Conservation (phyloP, 805 yeast genomes). For the Yarrowia porcina region DNA sequence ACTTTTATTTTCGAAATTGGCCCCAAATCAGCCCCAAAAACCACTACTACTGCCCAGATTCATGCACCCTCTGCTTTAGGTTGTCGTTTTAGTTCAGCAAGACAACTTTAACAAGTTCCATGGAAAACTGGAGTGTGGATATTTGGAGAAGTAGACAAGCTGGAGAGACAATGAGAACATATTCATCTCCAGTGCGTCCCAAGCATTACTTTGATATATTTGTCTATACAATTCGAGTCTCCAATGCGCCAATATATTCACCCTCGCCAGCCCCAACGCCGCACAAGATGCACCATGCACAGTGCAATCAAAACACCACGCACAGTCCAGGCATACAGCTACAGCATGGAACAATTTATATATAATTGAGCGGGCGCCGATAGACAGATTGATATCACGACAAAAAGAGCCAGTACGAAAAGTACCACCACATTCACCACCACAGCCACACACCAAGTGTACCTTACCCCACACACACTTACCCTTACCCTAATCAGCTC, state of each 20-base stretch:
- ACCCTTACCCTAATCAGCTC: conserved; percentile 14
- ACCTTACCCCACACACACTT: neutral
- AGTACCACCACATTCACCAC: too few relatives aligned
- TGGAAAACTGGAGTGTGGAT: too few relatives aligned
- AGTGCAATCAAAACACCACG: conserved; percentile 21
- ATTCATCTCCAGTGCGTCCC: too few relatives aligned
- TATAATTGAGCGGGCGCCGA: neutral
- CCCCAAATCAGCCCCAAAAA: neutral
- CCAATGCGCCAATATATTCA: too few relatives aligned
- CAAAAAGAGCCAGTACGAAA: too few relatives aligned
- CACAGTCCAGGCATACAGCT: neutral
- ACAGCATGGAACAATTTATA: neutral
- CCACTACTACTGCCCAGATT: neutral
- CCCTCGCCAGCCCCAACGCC: neutral
- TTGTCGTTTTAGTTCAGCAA: conserved; percentile 14
- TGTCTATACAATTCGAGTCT: neutral
- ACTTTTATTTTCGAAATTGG: too few relatives aligned
- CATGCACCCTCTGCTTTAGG: conserved; percentile 8
- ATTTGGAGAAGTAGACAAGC: too few relatives aligned
- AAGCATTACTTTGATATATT: too few relatives aligned
- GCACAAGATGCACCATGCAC: conserved; percentile 12
- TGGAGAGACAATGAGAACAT: too few relatives aligned
- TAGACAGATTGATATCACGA: too few relatives aligned
- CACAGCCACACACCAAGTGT: neutral
- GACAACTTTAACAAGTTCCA: neutral